Evolutionary conservation across 371 early-diverging fungal genomes (phyloP), one percentile per base, ranked within the genome.

Genomic region (Coemansia linderi): DNA sequence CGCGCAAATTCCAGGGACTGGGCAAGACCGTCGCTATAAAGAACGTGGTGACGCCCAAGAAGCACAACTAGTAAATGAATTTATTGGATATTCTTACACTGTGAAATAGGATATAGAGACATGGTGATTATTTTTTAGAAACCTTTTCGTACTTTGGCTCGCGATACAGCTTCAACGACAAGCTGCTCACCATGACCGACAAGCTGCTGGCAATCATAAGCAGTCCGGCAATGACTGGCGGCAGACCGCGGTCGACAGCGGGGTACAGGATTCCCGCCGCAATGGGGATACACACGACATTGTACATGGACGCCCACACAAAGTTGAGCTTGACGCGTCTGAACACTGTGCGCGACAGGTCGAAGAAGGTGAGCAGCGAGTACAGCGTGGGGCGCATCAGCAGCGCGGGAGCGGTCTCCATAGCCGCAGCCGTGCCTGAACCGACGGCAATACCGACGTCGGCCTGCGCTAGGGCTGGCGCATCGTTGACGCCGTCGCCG

Each of bases 401-500:
- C 15, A 94, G 85, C 37, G 93, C 88, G 69, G 92, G 91, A 4
- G 97, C 96, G 8, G 95, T 93, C 65, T 95, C 96, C 83, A 96
- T 91, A 2, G 95, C 95, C 22, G 95, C 91, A 69, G 97, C 97
- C 0, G 96, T 95, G 3, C 97, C 96, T n/a, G 91, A 90, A 29
- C 92, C 90, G 1, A 99, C 76, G 0, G 98, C 93, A 64, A 99
- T 92, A 12, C 99, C 99, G 19, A 99, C 85, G 72, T 96, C 91
- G 6, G 97, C 88, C 61, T 90, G 91, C 1, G 92, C 93, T 31
- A 99, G 79, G 4, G 98, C 97, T 9, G 96, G 95, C 15, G 95
- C 94, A 75, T 99, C 99, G 74, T 99, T 99, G 72, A 98, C 93
- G 19, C 99, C 99, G 79, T 99, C 99, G 27, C 99, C 99, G 13